Conservation (phyloP, 257 asterid genomes). For the Solanum etuberosum region DNA sequence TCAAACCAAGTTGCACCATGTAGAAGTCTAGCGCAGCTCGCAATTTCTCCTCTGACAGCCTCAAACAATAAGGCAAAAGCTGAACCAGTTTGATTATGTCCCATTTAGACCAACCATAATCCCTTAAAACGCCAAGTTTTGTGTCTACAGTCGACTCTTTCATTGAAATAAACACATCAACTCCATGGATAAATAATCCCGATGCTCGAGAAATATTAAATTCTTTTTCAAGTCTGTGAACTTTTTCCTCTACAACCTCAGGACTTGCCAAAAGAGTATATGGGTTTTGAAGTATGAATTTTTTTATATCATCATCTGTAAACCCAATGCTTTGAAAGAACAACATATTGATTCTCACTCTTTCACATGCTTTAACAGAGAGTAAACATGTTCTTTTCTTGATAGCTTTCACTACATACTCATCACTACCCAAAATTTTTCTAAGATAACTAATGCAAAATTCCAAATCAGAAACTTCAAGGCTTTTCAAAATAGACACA, state of each 20-base stretch:
- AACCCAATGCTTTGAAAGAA: not conserved
- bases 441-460: not conserved
- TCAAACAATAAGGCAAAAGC: not conserved
- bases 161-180: not conserved
- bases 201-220: not conserved
- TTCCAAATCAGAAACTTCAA: not conserved
- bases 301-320: not conserved
- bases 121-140: not conserved
- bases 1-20: not conserved
- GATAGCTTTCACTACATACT: not conserved
- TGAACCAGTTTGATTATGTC: not conserved
- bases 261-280: not conserved
- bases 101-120: not conserved
- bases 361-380: not conserved
- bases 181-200: conserved; percentile 1
- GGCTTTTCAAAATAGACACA: not conserved
- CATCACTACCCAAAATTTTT: conserved; percentile 2
- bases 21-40: not conserved
- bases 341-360: not conserved
- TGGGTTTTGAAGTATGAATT: not conserved
- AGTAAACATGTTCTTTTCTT: not conserved
- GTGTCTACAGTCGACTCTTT: not conserved
- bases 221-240: not conserved
- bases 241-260: not conserved
- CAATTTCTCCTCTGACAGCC: not conserved